Evolutionary conservation across 2,329 filamentous ascomycete species (phyloP), one percentile per base, ranked within the genome.

Genomic region (Helotiales sp.): DNA sequence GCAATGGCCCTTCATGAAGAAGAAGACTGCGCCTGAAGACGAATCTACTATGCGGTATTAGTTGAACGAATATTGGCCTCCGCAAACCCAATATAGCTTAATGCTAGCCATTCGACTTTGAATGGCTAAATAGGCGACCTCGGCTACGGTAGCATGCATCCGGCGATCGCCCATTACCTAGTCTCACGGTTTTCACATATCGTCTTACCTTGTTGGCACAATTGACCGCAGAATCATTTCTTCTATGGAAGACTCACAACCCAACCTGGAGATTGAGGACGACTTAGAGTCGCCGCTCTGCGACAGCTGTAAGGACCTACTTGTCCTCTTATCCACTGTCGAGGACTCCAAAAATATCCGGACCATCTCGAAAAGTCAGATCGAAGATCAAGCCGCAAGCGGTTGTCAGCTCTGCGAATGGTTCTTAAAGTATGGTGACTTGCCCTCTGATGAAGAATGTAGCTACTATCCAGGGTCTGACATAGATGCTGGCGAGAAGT

Each of bases 1-100:
- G 22, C 50, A 54, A 17, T 58, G 36, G 27, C 44, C 55, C 17
- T 36, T 12, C 10, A 57, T 52, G 48, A 57, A 47, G 48, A 52
- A 47, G 29, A 40, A 29, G 10, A 19, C 48, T 34, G 31, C n/a
- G 10, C 31, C 31, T 10, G 10, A 34, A 10, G 5, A 34, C 10
- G 10, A 34, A n/a, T n/a, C n/a, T n/a, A n/a, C n/a, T n/a, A n/a
- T n/a, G n/a, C n/a, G n/a, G n/a, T n/a, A n/a, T n/a, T n/a, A n/a
- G n/a, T n/a, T n/a, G n/a, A n/a, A n/a, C n/a, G n/a, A n/a, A n/a
- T n/a, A n/a, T n/a, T n/a, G n/a, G n/a, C n/a, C n/a, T n/a, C n/a
- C n/a, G n/a, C n/a, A n/a, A n/a, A n/a, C n/a, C n/a, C n/a, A n/a
- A n/a, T n/a, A n/a, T n/a, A n/a, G n/a, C n/a, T n/a, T n/a, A n/a